Conservation (phyloP, 805 yeast species). For the Candida nitratophila region DNA sequence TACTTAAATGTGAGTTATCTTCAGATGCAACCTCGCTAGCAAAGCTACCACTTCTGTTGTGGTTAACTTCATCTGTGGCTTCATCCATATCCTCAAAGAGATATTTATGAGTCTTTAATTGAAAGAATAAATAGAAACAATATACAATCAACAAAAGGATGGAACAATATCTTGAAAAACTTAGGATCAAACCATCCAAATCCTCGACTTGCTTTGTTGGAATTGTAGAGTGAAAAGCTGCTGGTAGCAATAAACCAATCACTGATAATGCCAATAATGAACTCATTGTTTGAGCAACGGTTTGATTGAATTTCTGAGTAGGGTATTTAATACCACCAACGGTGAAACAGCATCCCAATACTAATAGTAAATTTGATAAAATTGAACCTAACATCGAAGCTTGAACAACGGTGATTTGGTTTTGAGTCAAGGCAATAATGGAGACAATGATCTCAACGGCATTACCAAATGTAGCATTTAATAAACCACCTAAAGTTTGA, state of each 20-base stretch:
- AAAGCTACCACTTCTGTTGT: background rate
- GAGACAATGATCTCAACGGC: slow-evolving; percentile 97
- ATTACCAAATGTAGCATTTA: slow-evolving; percentile 96
- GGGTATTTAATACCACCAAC: slow-evolving; percentile 86
- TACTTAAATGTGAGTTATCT: slow-evolving; percentile 36
- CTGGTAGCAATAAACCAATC: slow-evolving; percentile 85
- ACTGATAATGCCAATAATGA: slow-evolving; percentile 88
- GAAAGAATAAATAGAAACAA: slow-evolving; percentile 75
- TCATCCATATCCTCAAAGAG: slow-evolving; percentile 54
- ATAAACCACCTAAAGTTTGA: slow-evolving; percentile 85
- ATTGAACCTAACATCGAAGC: slow-evolving; percentile 96
- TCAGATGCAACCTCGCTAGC: slow-evolving; percentile 6
- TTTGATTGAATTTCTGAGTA: slow-evolving; percentile 86
- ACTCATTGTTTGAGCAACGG: slow-evolving; percentile 97
- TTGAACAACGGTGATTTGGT: slow-evolving; percentile 90
- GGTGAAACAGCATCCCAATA: slow-evolving; percentile 90
- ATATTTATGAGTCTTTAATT: slow-evolving; percentile 75
- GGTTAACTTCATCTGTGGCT: slow-evolving; percentile 28
- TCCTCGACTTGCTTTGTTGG: slow-evolving; percentile 31
- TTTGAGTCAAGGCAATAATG: slow-evolving; percentile 75
- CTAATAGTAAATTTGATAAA: slow-evolving; percentile 79
- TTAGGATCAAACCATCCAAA: slow-evolving; percentile 41
- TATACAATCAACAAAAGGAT: slow-evolving; percentile 72
- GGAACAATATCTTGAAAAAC: slow-evolving; percentile 81
- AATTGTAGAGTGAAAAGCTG: slow-evolving; percentile 85